Base-by-base conservation (phyloP, 2,329 filamentous ascomycete genomes). In the Botrytis squamosa region DNA sequence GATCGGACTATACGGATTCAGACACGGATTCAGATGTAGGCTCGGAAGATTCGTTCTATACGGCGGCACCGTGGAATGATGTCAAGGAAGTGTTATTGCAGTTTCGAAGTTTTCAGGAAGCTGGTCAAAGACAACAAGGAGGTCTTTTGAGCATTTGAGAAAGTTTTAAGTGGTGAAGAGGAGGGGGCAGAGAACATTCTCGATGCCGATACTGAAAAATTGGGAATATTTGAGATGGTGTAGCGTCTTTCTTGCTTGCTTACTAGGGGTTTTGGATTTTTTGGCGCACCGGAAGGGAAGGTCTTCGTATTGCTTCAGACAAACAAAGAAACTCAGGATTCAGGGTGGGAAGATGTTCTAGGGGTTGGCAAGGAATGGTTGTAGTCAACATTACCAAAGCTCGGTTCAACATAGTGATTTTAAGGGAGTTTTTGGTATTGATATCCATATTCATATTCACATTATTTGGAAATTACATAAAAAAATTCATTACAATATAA, bases 1-100 rank as follows among this genome's bases (percentile, higher is more conserved):
- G 29, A 4, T 63, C 57, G 3, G 70, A 71, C 29, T 71, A 42
- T 36, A 44, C 60, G 33, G 70, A 71, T 44, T 55, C 65, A 14
- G 67, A 60, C 9, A 10, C 44, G 36, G 60, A 66, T 57, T 71
- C 70, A 6, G 70, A 71, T n/a, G 70, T 64, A 4, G 70, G 60
- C 12, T 71, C 70, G 9, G 70, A 71, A 18, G 70, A 71, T 65
- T 71, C 70, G 6, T 71, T 71, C 25, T 57, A 71, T 42, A 71
- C 70, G 16, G 70, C 70, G 10, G 70, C 70, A 25, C 70, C 70
- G 36, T 71, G 70, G 70, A 64, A 38, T 46, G 55, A 70, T 60
- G 49, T 68, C 22, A 68, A 68, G 25, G 65, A 68, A 16, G 65
- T 68, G 3, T 40, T 68, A 9, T 57, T 68, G 16, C 65, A 68